phyloP scores from a whole-genome alignment of 345 rosid species.

The Sisymbrium irio region DNA sequence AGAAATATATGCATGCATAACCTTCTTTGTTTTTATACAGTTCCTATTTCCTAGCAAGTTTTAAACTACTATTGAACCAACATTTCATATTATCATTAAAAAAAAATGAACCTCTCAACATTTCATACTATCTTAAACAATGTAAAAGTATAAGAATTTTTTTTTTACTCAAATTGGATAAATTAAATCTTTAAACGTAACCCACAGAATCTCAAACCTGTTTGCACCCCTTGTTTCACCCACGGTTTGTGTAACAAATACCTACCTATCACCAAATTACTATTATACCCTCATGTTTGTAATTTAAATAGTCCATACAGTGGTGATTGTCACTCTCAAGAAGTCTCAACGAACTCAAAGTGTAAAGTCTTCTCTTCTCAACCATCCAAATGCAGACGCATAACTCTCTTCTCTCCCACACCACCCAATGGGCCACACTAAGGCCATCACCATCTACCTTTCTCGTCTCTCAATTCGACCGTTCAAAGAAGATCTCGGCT shows the following conservation, averaged over 20 bases:
- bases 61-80: too few relatives aligned
- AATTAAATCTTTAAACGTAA: background rate
- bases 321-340: background rate
- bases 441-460: background rate
- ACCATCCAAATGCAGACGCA: background rate
- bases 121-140: too few relatives aligned
- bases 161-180: too few relatives aligned
- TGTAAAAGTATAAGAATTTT: too few relatives aligned
- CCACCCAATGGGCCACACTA: constrained; percentile 2
- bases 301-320: too few relatives aligned
- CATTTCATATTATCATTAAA: too few relatives aligned
- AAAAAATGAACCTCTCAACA: too few relatives aligned
- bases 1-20: too few relatives aligned
- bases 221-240: constrained; percentile 26
- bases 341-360: background rate
- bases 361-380: constrained; percentile 1
- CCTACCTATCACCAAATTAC: background rate
- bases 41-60: too few relatives aligned
- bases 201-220: constrained; percentile 26
- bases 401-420: background rate
- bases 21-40: too few relatives aligned
- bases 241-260: background rate
- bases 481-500: constrained; percentile 14
- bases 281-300: background rate
- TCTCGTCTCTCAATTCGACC: background rate